Conservation (phyloP, 805 yeast species). For the Kregervanrija pseudodelftensis region DNA sequence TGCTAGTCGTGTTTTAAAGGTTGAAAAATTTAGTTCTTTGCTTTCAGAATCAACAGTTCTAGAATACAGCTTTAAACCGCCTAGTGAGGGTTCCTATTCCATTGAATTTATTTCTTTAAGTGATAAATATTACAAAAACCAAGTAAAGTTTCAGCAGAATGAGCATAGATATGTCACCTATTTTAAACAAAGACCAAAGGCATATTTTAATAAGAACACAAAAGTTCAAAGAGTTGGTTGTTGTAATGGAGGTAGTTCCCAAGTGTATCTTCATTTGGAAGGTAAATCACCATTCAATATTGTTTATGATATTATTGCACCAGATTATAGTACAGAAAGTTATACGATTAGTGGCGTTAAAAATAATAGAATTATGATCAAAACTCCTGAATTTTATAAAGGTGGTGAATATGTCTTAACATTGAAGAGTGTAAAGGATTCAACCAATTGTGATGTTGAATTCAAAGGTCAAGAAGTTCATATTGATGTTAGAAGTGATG, state of each 20-base stretch:
- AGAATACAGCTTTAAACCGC: conserved; percentile 65
- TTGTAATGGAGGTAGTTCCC: conserved; percentile 28
- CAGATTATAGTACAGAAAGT: conserved; percentile 38
- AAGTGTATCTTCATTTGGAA: conserved; percentile 51
- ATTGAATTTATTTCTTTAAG: conserved; percentile 59
- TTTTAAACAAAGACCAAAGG: conserved; percentile 64
- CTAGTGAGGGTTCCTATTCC: conserved; percentile 72
- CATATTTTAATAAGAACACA: conserved; percentile 27
- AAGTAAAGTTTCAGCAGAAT: conserved; percentile 24
- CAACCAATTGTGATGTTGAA: conserved; percentile 72
- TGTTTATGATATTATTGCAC: conserved; percentile 59
- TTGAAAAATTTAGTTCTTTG: conserved; percentile 23
- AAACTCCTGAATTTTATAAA: conserved; percentile 44
- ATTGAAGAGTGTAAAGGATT: conserved; percentile 61
- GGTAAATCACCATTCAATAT: conserved; percentile 80
- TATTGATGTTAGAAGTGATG: conserved; percentile 61
- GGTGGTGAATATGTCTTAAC: conserved; percentile 74
- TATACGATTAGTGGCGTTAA: conserved; percentile 35
- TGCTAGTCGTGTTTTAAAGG: conserved; percentile 15
- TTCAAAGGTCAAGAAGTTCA: conserved; percentile 55
- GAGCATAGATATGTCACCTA: conserved; percentile 58
- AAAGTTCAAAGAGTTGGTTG: conserved; percentile 16
- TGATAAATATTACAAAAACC: conserved; percentile 50
- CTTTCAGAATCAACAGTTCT: conserved; percentile 25
- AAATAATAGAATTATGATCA: conserved; percentile 33